Percentiles rank a stretch among this genome's conserved stretches.
Conservation (phyloP, 805 yeast species). For the Clavispora asparagi region DNA sequence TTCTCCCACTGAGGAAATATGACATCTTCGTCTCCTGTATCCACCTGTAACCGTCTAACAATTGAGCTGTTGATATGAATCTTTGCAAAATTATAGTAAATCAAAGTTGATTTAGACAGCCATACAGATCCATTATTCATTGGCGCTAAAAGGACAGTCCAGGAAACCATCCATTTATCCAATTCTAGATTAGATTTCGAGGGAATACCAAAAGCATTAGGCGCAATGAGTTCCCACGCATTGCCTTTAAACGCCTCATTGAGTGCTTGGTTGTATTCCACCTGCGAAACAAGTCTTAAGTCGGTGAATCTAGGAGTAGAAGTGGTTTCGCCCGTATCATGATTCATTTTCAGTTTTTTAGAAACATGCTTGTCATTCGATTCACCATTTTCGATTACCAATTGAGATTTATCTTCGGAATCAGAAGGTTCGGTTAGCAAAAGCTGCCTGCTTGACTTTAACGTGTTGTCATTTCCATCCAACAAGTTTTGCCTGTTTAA, state of each 20-base stretch:
- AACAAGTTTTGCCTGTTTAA: slow-evolving; percentile 54
- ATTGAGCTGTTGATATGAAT: slow-evolving; percentile 61
- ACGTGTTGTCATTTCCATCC: slow-evolving; percentile 40
- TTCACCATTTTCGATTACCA: not conserved
- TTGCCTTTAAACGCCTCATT: slow-evolving; percentile 51
- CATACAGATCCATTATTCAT: slow-evolving; percentile 51
- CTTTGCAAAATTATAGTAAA: slow-evolving; percentile 69
- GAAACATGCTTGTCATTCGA: not conserved
- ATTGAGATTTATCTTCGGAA: not conserved
- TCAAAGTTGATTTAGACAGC: slow-evolving; percentile 65
- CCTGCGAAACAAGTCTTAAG: slow-evolving; percentile 60
- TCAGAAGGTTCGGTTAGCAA: slow-evolving; percentile 17
- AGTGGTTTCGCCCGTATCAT: not conserved
- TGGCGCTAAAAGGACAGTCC: slow-evolving; percentile 67
- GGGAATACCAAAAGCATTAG: slow-evolving; percentile 61
- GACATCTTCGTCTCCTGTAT: slow-evolving; percentile 20
- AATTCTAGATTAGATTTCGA: slow-evolving; percentile 61
- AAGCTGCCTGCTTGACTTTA: slow-evolving; percentile 38
- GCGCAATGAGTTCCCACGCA: slow-evolving; percentile 58
- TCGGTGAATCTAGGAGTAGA: slow-evolving; percentile 31
- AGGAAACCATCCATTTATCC: slow-evolving; percentile 76
- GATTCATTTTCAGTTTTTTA: not conserved
- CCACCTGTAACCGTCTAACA: slow-evolving; percentile 36
- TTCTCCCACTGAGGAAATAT: slow-evolving; percentile 32
- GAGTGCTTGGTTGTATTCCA: slow-evolving; percentile 62